Percentiles rank a stretch among this genome's conserved stretches.
Conservation (phyloP, 352 stramenopile species). For the Nothophytophthora sp. region DNA sequence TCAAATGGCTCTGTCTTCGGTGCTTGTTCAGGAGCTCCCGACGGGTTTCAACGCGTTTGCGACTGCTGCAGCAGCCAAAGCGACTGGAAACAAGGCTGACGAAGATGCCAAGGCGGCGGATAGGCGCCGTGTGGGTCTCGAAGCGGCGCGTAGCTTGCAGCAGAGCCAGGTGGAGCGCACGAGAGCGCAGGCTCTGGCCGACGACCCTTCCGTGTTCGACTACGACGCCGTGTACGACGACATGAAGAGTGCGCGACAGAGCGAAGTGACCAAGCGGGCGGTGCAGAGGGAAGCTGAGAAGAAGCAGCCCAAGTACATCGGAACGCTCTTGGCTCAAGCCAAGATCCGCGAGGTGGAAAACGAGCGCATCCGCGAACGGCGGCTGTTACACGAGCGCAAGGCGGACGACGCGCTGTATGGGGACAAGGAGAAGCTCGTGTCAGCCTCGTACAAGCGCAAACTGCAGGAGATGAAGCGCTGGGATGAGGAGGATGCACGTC, state of each 20-base stretch:
- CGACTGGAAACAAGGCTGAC: not conserved
- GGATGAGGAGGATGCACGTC: constrained; percentile 76
- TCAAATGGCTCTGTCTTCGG: constrained; percentile 2
- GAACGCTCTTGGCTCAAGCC: constrained; percentile 86
- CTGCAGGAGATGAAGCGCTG: constrained; percentile 90
- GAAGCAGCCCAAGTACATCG: constrained; percentile 88
- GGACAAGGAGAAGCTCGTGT: constrained; percentile 92
- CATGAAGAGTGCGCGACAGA: constrained; percentile 56
- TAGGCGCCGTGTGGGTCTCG: constrained; percentile 35
- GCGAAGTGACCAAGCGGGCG: constrained; percentile 43
- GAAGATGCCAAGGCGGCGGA: constrained; percentile 13
- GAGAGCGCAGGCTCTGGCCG: constrained; percentile 56
- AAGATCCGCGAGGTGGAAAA: constrained; percentile 91
- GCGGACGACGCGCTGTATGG: constrained; percentile 80
- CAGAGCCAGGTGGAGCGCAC: constrained; percentile 47
- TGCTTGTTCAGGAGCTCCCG: constrained; percentile 15
- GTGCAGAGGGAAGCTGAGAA: constrained; percentile 59
- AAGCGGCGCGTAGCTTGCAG: constrained; percentile 58
- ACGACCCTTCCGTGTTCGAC: constrained; percentile 89
- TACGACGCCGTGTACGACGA: constrained; percentile 92
- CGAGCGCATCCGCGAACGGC: constrained; percentile 87
- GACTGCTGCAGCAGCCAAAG: constrained; percentile 18
- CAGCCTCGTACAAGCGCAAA: constrained; percentile 91
- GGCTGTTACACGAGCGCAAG: constrained; percentile 83
- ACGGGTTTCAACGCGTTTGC: constrained; percentile 21